phyloP scores from a whole-genome alignment of 768 basidiomycete genomes.

The Tephrocybe sp. region DNA sequence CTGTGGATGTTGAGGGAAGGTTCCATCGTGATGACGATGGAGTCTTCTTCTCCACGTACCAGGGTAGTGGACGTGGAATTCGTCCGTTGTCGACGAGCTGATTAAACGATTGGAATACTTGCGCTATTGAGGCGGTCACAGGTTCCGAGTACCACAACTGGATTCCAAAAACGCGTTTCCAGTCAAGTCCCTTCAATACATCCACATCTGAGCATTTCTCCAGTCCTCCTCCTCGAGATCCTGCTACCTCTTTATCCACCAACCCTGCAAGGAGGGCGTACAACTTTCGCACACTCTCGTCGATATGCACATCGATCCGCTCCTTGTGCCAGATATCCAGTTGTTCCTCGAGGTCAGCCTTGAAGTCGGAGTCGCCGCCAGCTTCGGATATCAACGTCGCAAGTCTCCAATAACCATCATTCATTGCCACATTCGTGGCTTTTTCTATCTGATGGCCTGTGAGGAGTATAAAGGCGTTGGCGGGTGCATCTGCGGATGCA shows the following conservation, averaged over 20 bases:
- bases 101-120: conserved; percentile 66
- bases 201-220: conserved; percentile 54
- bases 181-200: conserved; percentile 76
- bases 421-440: conserved; percentile 72
- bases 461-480: conserved; percentile 70
- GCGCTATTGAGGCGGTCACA: conserved; percentile 65
- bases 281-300: conserved; percentile 66
- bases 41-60: conserved; percentile 36
- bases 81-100: conserved; percentile 33
- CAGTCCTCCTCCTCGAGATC: conserved; percentile 47
- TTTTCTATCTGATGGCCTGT: conserved; percentile 87
- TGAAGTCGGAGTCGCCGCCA: conserved; percentile 72
- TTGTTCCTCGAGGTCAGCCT: conserved; percentile 71
- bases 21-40: conserved; percentile 32
- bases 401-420: conserved; percentile 76
- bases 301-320: conserved; percentile 65
- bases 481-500: conserved; percentile 40
- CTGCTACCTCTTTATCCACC: conserved; percentile 57
- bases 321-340: conserved; percentile 82
- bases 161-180: conserved; percentile 91
- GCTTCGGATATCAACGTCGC: conserved; percentile 88
- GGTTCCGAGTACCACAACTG: conserved; percentile 85
- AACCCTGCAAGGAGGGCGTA: conserved; percentile 82
- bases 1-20: conserved; percentile 40
- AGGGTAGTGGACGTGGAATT: conserved; percentile 56